Conservation (phyloP, 2,329 filamentous ascomycete genomes). For the Fusarium praegraminearum region DNA sequence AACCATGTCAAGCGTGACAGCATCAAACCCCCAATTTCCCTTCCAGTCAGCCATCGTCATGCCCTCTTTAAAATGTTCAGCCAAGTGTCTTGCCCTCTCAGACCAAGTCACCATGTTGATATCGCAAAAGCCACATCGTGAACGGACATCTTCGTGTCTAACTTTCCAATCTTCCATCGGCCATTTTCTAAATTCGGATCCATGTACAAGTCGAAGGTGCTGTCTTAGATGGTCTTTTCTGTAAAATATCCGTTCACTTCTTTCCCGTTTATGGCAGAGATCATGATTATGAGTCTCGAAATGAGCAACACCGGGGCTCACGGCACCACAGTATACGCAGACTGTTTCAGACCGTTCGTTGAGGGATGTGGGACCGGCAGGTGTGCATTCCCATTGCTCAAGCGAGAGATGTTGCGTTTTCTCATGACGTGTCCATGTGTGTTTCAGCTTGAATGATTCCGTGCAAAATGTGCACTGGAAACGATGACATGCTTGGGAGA, state of each 20-base stretch:
- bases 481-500: neutral
- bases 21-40: conserved; percentile 58
- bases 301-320: conserved; percentile 51
- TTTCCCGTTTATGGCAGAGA: conserved; percentile 57
- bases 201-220: conserved; percentile 58
- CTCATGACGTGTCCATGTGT: conserved; percentile 65
- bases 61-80: conserved; percentile 57
- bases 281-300: conserved; percentile 55
- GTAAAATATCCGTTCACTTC: conserved; percentile 56
- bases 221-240: conserved; percentile 60
- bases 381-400: conserved; percentile 60
- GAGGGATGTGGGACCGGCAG: conserved; percentile 51
- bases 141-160: conserved; percentile 51
- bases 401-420: conserved; percentile 60
- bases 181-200: conserved; percentile 55
- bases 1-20: conserved; percentile 51
- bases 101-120: conserved; percentile 54
- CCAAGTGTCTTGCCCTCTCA: conserved; percentile 54
- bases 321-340: conserved; percentile 56
- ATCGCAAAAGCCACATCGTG: conserved; percentile 58
- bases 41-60: conserved; percentile 59
- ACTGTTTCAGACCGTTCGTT: conserved; percentile 52
- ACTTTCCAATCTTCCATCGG: conserved; percentile 60
- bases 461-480: conserved; percentile 61
- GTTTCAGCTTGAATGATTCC: conserved; percentile 59